Conservation (phyloP, 1,284 basidiomycete genomes). For the Austropuccinia psidii region DNA sequence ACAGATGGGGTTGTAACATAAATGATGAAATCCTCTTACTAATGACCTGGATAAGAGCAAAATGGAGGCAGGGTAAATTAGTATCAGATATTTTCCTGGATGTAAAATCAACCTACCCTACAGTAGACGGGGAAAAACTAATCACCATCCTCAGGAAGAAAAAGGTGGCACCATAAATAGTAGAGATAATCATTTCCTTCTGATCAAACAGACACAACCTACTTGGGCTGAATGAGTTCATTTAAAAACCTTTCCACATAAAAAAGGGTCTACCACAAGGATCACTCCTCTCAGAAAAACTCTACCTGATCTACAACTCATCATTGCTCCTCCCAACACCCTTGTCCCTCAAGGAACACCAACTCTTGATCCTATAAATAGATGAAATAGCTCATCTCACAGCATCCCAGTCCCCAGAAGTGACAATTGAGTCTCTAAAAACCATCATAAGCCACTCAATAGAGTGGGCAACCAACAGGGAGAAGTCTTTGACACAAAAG, state of each 20-base stretch:
- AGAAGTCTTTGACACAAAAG: constrained; percentile 18
- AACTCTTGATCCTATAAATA: constrained; percentile 3
- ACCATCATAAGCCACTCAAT: not conserved
- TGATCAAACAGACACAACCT: not conserved
- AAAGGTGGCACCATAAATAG: not conserved
- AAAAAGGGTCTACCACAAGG: constrained; percentile 12
- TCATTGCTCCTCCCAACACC: not conserved
- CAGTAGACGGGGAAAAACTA: not conserved
- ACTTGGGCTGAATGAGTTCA: not conserved
- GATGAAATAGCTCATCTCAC: constrained; percentile 9
- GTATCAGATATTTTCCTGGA: not conserved
- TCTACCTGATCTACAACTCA: constrained; percentile 23
- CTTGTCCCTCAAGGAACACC: not conserved
- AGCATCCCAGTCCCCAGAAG: not conserved
- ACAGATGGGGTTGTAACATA: not conserved
- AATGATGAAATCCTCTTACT: not conserved
- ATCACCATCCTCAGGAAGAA: not conserved
- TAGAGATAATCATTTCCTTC: not conserved
- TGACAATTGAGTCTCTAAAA: not conserved
- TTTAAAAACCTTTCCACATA: not conserved
- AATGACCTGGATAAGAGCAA: not conserved
- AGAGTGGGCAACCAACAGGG: not conserved
- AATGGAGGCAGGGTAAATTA: not conserved
- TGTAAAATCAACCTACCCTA: constrained; percentile 14
- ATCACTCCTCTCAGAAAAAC: not conserved